phyloP scores from a whole-genome alignment of 1,284 basidiomycete species.

The Sporisorium scitamineum region DNA sequence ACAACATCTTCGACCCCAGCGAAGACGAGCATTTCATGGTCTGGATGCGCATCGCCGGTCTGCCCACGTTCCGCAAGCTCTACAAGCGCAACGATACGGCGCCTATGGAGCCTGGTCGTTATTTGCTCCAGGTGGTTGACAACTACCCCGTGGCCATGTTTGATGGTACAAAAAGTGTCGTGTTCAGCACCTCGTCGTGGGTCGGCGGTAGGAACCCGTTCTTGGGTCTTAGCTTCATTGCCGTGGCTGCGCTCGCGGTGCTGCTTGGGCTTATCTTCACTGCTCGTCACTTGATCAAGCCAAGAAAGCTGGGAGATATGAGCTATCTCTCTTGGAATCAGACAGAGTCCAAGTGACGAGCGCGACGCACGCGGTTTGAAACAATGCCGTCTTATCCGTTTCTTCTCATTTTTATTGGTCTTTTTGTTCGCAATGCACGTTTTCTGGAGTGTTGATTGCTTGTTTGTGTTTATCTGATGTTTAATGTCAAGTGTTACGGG shows the following conservation, averaged over 20 bases:
- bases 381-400: neutral
- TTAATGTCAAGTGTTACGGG: neutral
- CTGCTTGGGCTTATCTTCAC: constrained; percentile 87
- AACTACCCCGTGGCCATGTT: constrained; percentile 94
- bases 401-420: neutral
- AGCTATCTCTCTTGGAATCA: constrained; percentile 67
- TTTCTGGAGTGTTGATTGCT: neutral
- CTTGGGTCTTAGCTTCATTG: constrained; percentile 96
- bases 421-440: neutral
- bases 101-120: constrained; percentile 80
- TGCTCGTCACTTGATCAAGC: constrained; percentile 90
- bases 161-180: constrained; percentile 94
- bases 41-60: constrained; percentile 98
- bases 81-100: constrained; percentile 89
- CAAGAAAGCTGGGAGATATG: constrained; percentile 77
- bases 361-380: neutral
- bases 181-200: constrained; percentile 97
- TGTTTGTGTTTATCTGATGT: neutral
- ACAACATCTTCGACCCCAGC: constrained; percentile 80
- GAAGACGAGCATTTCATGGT: constrained; percentile 95
- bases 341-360: constrained; percentile 29
- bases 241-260: constrained; percentile 86
- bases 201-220: constrained; percentile 97
- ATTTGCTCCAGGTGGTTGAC: constrained; percentile 82
- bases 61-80: constrained; percentile 95